Evolutionary conservation across 1,284 basidiomycete species (phyloP), one percentile per base, ranked within the genome.

Genomic region (Boletellus deceptivus): DNA sequence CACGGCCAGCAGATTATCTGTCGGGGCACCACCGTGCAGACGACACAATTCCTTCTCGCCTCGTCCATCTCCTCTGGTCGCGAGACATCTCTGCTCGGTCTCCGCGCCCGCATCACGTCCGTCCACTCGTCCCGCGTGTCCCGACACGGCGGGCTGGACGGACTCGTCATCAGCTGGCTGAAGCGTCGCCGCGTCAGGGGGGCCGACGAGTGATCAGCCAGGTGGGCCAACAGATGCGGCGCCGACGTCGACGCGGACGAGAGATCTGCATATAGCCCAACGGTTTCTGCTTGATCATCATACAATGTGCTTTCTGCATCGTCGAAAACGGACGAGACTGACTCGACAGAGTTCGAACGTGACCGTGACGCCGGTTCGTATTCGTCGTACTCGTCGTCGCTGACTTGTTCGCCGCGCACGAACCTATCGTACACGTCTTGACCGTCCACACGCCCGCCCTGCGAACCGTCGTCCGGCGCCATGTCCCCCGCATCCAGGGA

Each of bases 1-100:
- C 86, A 89, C 18, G 86, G 86, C 86, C 86, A 89, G 59, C 86
- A 89, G 45, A 89, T 86, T 48, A 89, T 78, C 59, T 85, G 80
- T 41, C 86, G 71, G 18, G 76, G 71, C 57, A 86, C 83, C n/a
- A 72, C 71, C n/a, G 82, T 86, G 60, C 86, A 89, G 47, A 89
- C 77, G 3, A 89, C 86, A 62, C 86, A 90, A 52, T 72, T 76
- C 48, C 72, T 70, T 53, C 76, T 68, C 46, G 61, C 62, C 48
- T 76, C 74, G 35, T 67, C 68, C 0, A 51, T 48, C 4, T 42
- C 1, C 33, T 64, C 63, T 1, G 65, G 50, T 54, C 31, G 45
- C 17, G 59, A 20, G n/a, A n/a, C 33, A 9, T 13, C 29, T 18
- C 9, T 24, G 17, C 24, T 43, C 18, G 65, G 47, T 39, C 62